Evolutionary conservation across 1,284 basidiomycete species (phyloP).

Genomic region (Ustilago loliicola): DNA sequence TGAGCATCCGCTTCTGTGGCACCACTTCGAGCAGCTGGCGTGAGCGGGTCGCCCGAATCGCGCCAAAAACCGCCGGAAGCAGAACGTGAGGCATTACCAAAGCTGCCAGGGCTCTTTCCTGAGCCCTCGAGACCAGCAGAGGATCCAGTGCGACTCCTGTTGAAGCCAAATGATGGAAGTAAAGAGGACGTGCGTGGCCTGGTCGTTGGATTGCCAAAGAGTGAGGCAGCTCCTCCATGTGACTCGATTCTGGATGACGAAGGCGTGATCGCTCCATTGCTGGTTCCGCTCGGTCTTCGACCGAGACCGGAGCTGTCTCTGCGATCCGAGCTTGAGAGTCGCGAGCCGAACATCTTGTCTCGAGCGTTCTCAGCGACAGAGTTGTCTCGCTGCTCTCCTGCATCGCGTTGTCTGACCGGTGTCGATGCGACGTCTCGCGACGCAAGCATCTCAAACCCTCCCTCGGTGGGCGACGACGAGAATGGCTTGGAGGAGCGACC

Average conservation of each 20-base stretch:
- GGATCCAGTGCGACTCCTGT: slow-evolving; percentile 40
- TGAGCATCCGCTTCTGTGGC: slow-evolving; percentile 9
- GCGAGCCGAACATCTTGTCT: background rate
- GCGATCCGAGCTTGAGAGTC: slow-evolving; percentile 13
- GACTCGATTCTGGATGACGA: slow-evolving; percentile 53
- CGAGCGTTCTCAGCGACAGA: slow-evolving; percentile 5
- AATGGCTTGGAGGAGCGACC: slow-evolving; percentile 20
- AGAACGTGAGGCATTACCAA: slow-evolving; percentile 26
- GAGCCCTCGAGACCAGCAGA: slow-evolving; percentile 39
- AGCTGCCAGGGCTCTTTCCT: slow-evolving; percentile 40
- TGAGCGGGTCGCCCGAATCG: slow-evolving; percentile 26
- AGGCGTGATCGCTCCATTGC: slow-evolving; percentile 30
- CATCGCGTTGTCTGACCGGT: slow-evolving; percentile 9
- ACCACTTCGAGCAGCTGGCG: slow-evolving; percentile 8
- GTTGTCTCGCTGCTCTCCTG: slow-evolving; percentile 6
- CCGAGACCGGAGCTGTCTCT: slow-evolving; percentile 20
- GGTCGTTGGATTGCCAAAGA: slow-evolving; percentile 50
- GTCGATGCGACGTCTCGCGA: slow-evolving; percentile 14
- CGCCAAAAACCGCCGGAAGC: slow-evolving; percentile 26
- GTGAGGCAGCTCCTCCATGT: slow-evolving; percentile 54
- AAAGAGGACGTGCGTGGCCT: slow-evolving; percentile 59
- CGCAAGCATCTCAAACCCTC: slow-evolving; percentile 26
- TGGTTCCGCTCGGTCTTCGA: slow-evolving; percentile 36
- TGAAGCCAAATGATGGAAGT: slow-evolving; percentile 54
- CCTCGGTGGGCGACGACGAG: slow-evolving; percentile 23